These are phyloP conservation scores for Entomophthora muscae DNA, from an alignment of 371 early-diverging fungal genomes.

Conservation along the genomic window DNA sequence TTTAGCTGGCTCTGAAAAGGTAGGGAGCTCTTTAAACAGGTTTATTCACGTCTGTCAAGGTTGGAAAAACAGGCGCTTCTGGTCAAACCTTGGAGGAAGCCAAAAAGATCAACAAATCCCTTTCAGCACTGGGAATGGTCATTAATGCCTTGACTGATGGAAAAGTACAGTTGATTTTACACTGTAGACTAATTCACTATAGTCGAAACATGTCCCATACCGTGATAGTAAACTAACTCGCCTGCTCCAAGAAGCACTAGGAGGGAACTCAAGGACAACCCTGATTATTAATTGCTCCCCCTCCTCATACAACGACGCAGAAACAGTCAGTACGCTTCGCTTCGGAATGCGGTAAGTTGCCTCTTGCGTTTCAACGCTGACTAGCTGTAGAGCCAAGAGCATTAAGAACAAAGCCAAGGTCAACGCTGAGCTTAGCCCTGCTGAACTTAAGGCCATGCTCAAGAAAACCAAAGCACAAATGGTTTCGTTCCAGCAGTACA, in stretches of 20 bases:
- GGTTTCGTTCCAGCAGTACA: conserved; percentile 60
- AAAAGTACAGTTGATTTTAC: conserved; percentile 31
- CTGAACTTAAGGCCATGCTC: conserved; percentile 80
- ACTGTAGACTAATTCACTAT: too few relatives aligned
- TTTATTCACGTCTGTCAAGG: conserved; percentile 13
- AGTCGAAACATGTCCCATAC: conserved; percentile 93
- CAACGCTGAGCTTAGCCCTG: conserved; percentile 83
- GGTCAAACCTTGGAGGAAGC: conserved; percentile 98
- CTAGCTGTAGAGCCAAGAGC: too few relatives aligned
- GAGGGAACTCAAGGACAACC: conserved; percentile 95
- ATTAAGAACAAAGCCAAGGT: conserved; percentile 98
- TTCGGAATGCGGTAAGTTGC: conserved; percentile 95
- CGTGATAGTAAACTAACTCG: conserved; percentile 97
- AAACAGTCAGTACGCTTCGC: conserved; percentile 86
- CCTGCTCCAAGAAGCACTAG: conserved; percentile 95
- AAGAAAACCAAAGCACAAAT: conserved; percentile 72
- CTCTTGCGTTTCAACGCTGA: too few relatives aligned
- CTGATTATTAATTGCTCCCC: conserved; percentile 95
- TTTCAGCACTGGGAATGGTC: conserved; percentile 96
- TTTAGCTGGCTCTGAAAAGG: conserved; percentile 98
- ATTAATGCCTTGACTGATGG: conserved; percentile 91
- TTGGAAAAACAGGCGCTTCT: conserved; percentile 95
- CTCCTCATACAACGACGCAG: conserved; percentile 86
- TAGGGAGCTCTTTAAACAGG: conserved; percentile 9
- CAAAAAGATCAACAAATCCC: conserved; percentile 97